phyloP scores from a whole-genome alignment of 2,329 filamentous ascomycete species.

The Xylaria arbuscula region DNA sequence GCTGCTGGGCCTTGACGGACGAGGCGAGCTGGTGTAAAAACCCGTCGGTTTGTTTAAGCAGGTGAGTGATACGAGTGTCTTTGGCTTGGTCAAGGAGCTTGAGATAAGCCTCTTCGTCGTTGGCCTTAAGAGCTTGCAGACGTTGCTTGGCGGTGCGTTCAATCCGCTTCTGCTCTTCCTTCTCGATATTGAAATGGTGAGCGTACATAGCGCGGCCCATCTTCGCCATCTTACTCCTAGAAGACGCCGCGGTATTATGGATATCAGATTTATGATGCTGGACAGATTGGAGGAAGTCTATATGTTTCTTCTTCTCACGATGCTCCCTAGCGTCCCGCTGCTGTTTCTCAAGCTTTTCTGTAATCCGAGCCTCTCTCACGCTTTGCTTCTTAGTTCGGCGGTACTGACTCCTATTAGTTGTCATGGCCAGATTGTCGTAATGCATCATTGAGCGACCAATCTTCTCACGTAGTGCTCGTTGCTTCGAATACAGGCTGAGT shows the following conservation, averaged over 20 bases:
- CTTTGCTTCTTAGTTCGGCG: slow-evolving; percentile 98
- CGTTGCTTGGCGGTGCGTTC: slow-evolving; percentile 98
- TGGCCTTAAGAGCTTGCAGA: slow-evolving; percentile 97
- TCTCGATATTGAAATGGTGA: slow-evolving; percentile 96
- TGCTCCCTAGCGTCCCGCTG: slow-evolving; percentile 95
- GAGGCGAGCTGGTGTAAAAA: slow-evolving; percentile 96
- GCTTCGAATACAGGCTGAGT: slow-evolving; percentile 86
- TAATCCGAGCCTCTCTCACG: slow-evolving; percentile 92
- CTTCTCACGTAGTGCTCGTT: slow-evolving; percentile 84
- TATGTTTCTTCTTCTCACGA: slow-evolving; percentile 97
- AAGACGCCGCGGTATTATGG: slow-evolving; percentile 71
- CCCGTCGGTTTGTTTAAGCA: slow-evolving; percentile 95
- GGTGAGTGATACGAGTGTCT: slow-evolving; percentile 97
- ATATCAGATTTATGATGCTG: slow-evolving; percentile 85
- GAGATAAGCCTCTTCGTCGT: slow-evolving; percentile 99
- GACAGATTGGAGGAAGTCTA: slow-evolving; percentile 89
- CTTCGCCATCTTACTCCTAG: slow-evolving; percentile 82
- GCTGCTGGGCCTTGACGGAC: slow-evolving; percentile 94
- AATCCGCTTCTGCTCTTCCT: slow-evolving; percentile 98
- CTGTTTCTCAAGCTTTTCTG: slow-evolving; percentile 98
- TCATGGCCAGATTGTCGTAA: slow-evolving; percentile 97
- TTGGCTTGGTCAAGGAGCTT: slow-evolving; percentile 98
- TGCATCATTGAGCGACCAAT: slow-evolving; percentile 93
- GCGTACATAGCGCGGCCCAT: slow-evolving; percentile 87
- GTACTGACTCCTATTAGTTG: slow-evolving; percentile 90